Percentiles rank a stretch among this genome's conserved stretches.
These are phyloP conservation scores for Chytridium lagenaria DNA, from an alignment of 371 early-diverging fungal genomes.

Conservation along the genomic window DNA sequence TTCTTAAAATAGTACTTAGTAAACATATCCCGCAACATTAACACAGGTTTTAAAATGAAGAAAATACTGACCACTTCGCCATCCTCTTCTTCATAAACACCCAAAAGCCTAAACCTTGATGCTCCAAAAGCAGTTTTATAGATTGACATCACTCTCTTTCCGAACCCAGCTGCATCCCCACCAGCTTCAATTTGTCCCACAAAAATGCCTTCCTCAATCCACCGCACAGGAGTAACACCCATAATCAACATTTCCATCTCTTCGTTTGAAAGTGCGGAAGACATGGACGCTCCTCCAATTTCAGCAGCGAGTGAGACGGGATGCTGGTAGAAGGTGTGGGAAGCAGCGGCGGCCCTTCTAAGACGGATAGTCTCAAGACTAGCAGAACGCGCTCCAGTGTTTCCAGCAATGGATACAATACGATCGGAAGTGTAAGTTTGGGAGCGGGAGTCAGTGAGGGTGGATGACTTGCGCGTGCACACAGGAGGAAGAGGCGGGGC, in stretches of 20 bases:
- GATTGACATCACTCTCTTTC: neutral
- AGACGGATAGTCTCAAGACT: too few species aligned
- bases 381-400: too few species aligned
- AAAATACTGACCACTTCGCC: neutral
- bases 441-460: neutral
- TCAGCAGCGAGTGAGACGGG: neutral
- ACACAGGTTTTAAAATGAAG: neutral
- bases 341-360: too few species aligned
- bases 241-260: neutral
- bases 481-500: neutral
- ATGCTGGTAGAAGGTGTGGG: too few species aligned
- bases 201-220: neutral
- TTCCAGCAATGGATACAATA: too few species aligned
- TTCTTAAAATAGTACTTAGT: neutral
- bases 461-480: neutral
- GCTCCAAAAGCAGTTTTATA: conserved; percentile 36
- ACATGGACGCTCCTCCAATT: neutral
- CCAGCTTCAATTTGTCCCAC: neutral
- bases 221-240: conserved; percentile 1
- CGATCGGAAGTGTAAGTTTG: neutral
- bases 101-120: conserved; percentile 20
- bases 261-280: neutral
- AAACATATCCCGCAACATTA: neutral
- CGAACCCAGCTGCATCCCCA: conserved; percentile 12
- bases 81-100: conserved; percentile 4